phyloP scores from a whole-genome alignment of 2,329 filamentous ascomycete species.

The Trichophyton simii region DNA sequence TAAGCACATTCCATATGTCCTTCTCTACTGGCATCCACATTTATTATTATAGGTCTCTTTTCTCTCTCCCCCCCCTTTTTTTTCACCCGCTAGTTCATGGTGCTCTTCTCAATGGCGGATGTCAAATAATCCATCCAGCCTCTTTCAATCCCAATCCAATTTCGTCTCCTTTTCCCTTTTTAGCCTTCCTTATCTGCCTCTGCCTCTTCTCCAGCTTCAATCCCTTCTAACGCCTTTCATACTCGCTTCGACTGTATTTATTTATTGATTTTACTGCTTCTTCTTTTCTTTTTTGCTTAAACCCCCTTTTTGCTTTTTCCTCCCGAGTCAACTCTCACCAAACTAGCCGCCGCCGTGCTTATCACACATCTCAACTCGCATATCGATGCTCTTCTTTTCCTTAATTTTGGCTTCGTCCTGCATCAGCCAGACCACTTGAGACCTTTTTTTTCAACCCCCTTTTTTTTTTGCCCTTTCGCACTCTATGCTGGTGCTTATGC shows the following conservation, averaged over 20 bases:
- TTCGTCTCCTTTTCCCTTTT: not conserved
- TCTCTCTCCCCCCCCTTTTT: not conserved
- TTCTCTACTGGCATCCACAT: not conserved
- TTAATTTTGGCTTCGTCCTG: not conserved
- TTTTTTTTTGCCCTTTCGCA: not conserved
- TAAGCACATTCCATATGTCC: not conserved
- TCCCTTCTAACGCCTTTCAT: not conserved
- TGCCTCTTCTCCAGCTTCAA: not conserved
- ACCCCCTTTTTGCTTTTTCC: not conserved
- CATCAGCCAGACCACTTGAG: not conserved
- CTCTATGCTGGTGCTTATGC: not conserved
- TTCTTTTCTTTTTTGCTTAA: not conserved
- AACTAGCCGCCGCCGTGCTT: not conserved
- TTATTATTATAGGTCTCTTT: not conserved
- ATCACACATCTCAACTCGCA: not conserved
- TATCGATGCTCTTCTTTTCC: not conserved
- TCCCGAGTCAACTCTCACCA: not conserved
- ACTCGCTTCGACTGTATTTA: constrained; percentile 6
- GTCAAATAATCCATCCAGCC: not conserved
- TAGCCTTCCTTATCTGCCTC: not conserved
- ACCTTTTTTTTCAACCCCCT: not conserved
- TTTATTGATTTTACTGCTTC: constrained; percentile 2
- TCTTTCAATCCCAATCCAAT: not conserved
- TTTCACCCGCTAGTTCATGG: not conserved
- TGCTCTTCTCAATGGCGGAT: not conserved